phyloP scores from a whole-genome alignment of 2,329 filamentous ascomycete genomes.

The Metarhizium humberi region DNA sequence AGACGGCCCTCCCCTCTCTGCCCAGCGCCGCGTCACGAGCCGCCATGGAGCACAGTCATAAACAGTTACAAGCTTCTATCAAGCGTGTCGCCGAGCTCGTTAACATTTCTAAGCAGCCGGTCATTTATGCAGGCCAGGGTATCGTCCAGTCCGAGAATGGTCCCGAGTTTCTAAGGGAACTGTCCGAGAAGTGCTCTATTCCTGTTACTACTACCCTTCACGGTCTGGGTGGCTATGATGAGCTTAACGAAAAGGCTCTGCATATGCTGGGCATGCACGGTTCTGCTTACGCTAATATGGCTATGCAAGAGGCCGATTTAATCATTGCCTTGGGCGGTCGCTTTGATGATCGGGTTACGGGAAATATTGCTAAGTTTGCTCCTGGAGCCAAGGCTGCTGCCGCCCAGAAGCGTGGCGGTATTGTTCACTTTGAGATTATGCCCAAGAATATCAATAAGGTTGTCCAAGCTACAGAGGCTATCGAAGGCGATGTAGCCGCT shows the following conservation, averaged over 20 bases:
- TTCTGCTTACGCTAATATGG: slow-evolving; percentile 93
- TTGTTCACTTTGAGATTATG: slow-evolving; percentile 97
- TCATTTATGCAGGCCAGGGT: slow-evolving; percentile 92
- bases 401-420: slow-evolving; percentile 77
- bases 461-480: too few species aligned
- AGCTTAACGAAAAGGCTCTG: slow-evolving; percentile 85
- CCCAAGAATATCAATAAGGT: slow-evolving; percentile 99
- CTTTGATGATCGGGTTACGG: too few species aligned
- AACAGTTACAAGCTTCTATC: slow-evolving; percentile 66
- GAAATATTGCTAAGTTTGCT: slow-evolving; percentile 69
- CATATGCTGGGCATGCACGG: slow-evolving; percentile 99
- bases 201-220: slow-evolving; percentile 86
- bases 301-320: slow-evolving; percentile 82
- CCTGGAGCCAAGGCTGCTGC: slow-evolving; percentile 81
- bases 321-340: slow-evolving; percentile 60
- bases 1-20: slow-evolving; percentile 64
- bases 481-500: too few species aligned
- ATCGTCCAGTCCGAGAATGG: too few species aligned
- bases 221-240: slow-evolving; percentile 85
- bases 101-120: slow-evolving; percentile 83
- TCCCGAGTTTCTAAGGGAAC: too few species aligned
- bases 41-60: slow-evolving; percentile 62
- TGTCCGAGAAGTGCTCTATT: too few species aligned
- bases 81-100: slow-evolving; percentile 70
- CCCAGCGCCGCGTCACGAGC: slow-evolving; percentile 81